These are phyloP conservation scores for Combretum micranthum DNA, from an alignment of 345 rosid genomes.

Conservation along the genomic window DNA sequence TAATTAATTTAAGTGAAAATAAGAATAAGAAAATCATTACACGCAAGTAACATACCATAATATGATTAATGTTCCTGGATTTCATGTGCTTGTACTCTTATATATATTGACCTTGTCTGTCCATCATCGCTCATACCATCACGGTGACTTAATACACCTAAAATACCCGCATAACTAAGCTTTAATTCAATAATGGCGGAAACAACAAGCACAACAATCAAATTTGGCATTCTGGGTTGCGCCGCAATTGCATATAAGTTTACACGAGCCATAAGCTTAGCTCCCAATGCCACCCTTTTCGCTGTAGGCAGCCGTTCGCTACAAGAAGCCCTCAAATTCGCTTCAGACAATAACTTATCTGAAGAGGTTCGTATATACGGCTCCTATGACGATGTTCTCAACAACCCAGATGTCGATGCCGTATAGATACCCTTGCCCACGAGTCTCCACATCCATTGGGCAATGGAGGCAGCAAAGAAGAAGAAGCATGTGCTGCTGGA, in stretches of 20 bases:
- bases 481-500: slow-evolving; percentile 71
- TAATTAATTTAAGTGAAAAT: too few species aligned
- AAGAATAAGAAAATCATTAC: too few species aligned
- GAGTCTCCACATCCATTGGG: slow-evolving; percentile 31
- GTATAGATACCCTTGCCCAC: slow-evolving; percentile 39
- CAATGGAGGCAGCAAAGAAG: slow-evolving; percentile 27
- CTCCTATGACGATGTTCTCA: slow-evolving; percentile 30
- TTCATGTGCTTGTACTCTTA: too few species aligned
- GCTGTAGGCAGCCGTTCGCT: slow-evolving; percentile 32
- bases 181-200: too few species aligned
- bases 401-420: slow-evolving; percentile 28
- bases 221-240: slow-evolving; percentile 41
- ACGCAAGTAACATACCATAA: too few species aligned
- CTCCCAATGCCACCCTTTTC: slow-evolving; percentile 23
- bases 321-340: slow-evolving; percentile 28
- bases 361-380: slow-evolving; percentile 22
- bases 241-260: slow-evolving; percentile 30
- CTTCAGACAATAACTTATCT: slow-evolving; percentile 25
- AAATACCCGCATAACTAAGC: too few species aligned
- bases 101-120: too few species aligned
- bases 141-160: too few species aligned
- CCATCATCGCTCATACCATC: too few species aligned
- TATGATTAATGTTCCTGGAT: too few species aligned
- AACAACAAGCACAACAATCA: too few species aligned
- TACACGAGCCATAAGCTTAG: slow-evolving; percentile 24